A percentile compares a stretch with the other conserved stretches of the same genome.
Evolutionary conservation across 2,329 filamentous ascomycete species (phyloP).

Genomic region (Aspergillus persii): DNA sequence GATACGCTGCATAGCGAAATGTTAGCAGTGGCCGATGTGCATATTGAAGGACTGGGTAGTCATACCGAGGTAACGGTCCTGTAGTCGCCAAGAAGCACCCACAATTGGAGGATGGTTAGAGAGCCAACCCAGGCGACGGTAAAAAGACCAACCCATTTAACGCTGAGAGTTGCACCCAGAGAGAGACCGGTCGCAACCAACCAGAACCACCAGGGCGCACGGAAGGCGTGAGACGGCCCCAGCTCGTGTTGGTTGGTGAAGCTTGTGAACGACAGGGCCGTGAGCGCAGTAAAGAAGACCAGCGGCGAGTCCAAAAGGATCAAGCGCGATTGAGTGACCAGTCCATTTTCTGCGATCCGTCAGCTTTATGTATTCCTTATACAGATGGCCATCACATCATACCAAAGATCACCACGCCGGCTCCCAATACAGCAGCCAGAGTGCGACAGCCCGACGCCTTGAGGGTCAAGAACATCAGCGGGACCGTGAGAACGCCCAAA

Average conservation of each 20-base stretch:
- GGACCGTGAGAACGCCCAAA: conserved; percentile 82
- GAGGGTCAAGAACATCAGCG: conserved; percentile 90
- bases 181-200: conserved; percentile 80
- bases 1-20: conserved; percentile 53
- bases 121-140: conserved; percentile 97
- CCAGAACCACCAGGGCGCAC: conserved; percentile 97
- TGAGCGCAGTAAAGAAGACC: conserved; percentile 89
- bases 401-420: conserved; percentile 89
- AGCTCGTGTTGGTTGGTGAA: conserved; percentile 98
- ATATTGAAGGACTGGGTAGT: conserved; percentile 5
- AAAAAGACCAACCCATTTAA: conserved; percentile 99
- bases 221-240: conserved; percentile 83
- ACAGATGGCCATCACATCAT: conserved; percentile 22
- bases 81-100: conserved; percentile 87
- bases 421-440: conserved; percentile 76
- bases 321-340: conserved; percentile 89
- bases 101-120: conserved; percentile 87
- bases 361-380: conserved; percentile 4
- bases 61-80: conserved; percentile 76
- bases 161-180: conserved; percentile 85
- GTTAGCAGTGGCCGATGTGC: conserved; percentile 21
- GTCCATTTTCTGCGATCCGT: conserved; percentile 72
- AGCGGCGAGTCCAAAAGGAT: conserved; percentile 96
- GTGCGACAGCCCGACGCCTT: conserved; percentile 89
- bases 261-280: conserved; percentile 81